Percentiles rank a stretch among this genome's conserved stretches.
Evolutionary conservation across 306 rosid species (phyloP).

Genomic region (Citrullus amarus): DNA sequence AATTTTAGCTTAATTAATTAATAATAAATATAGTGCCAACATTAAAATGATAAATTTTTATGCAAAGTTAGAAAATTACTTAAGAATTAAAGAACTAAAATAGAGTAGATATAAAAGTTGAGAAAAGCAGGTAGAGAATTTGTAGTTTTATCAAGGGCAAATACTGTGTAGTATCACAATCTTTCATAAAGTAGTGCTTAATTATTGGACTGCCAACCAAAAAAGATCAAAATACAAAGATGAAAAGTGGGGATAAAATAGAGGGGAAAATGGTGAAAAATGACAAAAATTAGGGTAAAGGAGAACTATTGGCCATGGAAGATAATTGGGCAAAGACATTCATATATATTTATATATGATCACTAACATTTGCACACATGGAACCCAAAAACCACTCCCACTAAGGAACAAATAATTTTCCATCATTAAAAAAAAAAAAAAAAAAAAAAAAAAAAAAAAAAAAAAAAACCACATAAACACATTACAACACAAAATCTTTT

Average conservation of each 20-base stretch:
- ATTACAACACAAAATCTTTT: slow-evolving; percentile 34
- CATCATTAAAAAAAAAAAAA: slow-evolving; percentile 22
- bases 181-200: background rate
- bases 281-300: slow-evolving; percentile 29
- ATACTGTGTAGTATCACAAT: background rate
- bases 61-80: too few species aligned
- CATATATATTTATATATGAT: slow-evolving; percentile 13
- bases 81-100: too few species aligned
- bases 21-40: too few species aligned
- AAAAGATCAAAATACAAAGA: background rate
- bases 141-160: background rate
- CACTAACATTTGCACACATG: slow-evolving; percentile 44
- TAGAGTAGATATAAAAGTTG: too few species aligned
- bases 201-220: background rate
- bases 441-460: background rate
- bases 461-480: background rate
- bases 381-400: slow-evolving; percentile 44
- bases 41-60: too few species aligned
- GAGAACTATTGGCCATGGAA: slow-evolving; percentile 18
- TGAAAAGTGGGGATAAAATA: background rate
- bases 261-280: slow-evolving; percentile 6
- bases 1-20: too few species aligned
- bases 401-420: slow-evolving; percentile 41
- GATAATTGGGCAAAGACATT: slow-evolving; percentile 7
- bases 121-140: too few species aligned